These are phyloP conservation scores for Thermothielavioides terrestris DNA, from an alignment of 495 filamentous ascomycete species.

Conservation along the genomic window DNA sequence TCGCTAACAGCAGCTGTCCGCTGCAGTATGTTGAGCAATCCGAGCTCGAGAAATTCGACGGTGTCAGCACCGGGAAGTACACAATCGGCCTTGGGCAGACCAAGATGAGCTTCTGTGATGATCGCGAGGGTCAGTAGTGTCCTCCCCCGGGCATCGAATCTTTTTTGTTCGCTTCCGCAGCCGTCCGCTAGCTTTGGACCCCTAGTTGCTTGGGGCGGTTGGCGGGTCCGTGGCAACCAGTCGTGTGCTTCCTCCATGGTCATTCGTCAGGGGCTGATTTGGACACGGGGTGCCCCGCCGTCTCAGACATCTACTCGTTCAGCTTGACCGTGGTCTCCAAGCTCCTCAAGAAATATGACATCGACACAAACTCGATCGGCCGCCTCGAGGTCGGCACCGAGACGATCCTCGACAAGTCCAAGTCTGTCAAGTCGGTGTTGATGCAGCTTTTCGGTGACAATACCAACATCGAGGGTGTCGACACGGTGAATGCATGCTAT, in stretches of 20 bases:
- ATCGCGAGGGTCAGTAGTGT: slow-evolving; percentile 74
- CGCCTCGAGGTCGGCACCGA: slow-evolving; percentile 96
- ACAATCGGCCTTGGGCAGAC: slow-evolving; percentile 99
- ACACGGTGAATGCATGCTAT: slow-evolving; percentile 97
- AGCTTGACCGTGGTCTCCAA: slow-evolving; percentile 81
- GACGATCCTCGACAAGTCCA: slow-evolving; percentile 98
- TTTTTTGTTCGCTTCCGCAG: slow-evolving; percentile 3
- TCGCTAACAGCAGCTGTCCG: slow-evolving; percentile 21
- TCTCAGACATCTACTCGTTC: slow-evolving; percentile 93
- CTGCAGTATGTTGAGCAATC: slow-evolving; percentile 90
- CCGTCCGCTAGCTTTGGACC: not conserved
- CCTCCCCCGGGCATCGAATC: not conserved
- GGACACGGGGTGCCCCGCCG: slow-evolving; percentile 14
- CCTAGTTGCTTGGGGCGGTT: slow-evolving; percentile 4
- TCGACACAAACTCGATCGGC: slow-evolving; percentile 83
- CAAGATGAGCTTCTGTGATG: slow-evolving; percentile 99
- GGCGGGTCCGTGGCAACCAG: slow-evolving; percentile 4
- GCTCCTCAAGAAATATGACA: slow-evolving; percentile 84
- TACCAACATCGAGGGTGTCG: slow-evolving; percentile 92
- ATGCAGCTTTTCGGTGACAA: slow-evolving; percentile 91
- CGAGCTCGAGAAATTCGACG: slow-evolving; percentile 97
- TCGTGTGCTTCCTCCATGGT: too few relatives aligned
- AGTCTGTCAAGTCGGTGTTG: slow-evolving; percentile 98
- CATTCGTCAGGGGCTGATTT: slow-evolving; percentile 23
- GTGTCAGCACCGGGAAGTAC: slow-evolving; percentile 89